Evolutionary conservation across 2,329 filamentous ascomycete species (phyloP), one percentile per base, ranked within the genome.

Genomic region (Ceratocystis papillata): DNA sequence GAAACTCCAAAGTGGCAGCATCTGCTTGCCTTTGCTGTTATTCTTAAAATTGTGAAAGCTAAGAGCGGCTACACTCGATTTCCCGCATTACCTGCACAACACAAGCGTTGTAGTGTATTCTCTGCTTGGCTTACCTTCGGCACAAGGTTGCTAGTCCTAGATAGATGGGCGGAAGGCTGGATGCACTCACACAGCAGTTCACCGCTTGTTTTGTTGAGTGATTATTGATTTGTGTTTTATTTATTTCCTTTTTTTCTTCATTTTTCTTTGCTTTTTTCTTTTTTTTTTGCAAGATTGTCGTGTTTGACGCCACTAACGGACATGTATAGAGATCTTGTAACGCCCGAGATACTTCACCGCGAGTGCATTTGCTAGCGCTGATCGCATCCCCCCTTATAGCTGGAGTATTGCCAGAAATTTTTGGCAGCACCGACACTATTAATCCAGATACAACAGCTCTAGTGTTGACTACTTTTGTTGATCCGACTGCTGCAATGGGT

Each of bases 241-340:
- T 50, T 12, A 8, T 53, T 25, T 22, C 7, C 28, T n/a, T n/a
- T 30, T 30, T 57, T 12, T 33, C 20, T 57, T 7, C 10, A 6
- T 20, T 20, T n/a, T 20, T 17, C 20, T 30, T 62, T 46, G 20
- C 37, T 28, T 17, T n/a, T 25, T 61, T 33, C 3, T 10, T n/a
- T 25, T 61, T 33, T 30, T 30, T 64, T 45, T 7, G 28, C 41
- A 61, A 33, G 33, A 45, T 50, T 41, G 20, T 65, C 60, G 25
- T 46, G 33, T 22, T 61, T 65, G 44, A 41, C 61, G 55, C 55
- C 64, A 65, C 64, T 65, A 50, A 65, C 64, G 50, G 48, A 17
- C 20, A 37, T 50, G 46, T 65, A 48, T 46, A 65, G 64, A 22
- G 61, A 60, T 20, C 28, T n/a, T 61, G 44, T 50, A 2, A 48